A percentile compares a stretch with the other conserved stretches of the same genome.
Conservation (phyloP, 805 yeast genomes). For the Starmerella powellii region DNA sequence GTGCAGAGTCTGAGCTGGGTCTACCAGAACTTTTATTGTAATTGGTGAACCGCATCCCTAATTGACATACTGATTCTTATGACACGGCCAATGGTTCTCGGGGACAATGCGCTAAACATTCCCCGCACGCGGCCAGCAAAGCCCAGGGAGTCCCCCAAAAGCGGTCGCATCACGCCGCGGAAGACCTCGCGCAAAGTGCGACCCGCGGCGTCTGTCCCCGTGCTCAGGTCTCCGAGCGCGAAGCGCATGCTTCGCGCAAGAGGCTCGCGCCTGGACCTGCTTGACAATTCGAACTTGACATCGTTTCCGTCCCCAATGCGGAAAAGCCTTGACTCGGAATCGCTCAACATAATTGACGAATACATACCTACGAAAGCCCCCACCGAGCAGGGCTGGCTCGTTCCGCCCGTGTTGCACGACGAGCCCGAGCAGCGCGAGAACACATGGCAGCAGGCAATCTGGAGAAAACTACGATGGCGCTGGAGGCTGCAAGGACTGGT, state of each 20-base stretch:
- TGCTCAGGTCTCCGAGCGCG: conserved; percentile 6
- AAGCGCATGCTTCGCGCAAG: conserved; percentile 12
- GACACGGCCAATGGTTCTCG: neutral
- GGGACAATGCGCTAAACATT: conserved; percentile 5
- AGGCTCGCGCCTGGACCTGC: conserved; percentile 32
- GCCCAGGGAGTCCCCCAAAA: neutral
- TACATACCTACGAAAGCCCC: conserved; percentile 21
- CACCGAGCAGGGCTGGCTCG: conserved; percentile 1
- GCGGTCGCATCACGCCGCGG: neutral
- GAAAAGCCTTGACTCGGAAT: neutral
- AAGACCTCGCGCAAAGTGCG: conserved; percentile 2
- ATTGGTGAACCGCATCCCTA: no score
- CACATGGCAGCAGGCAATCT: conserved; percentile 23
- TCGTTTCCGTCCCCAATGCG: conserved; percentile 25
- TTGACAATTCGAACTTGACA: conserved; percentile 31
- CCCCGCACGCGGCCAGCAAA: neutral
- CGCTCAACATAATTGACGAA: conserved; percentile 23
- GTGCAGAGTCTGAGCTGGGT: no score
- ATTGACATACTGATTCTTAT: neutral
- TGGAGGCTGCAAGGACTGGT: conserved; percentile 40
- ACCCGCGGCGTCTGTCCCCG: conserved; percentile 10
- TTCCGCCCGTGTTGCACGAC: neutral
- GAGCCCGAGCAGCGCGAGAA: neutral
- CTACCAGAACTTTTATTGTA: no score
- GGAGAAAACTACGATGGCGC: conserved; percentile 37